phyloP scores from a whole-genome alignment of 164 flowering plant genomes.

The Pachysandra terminalis region DNA sequence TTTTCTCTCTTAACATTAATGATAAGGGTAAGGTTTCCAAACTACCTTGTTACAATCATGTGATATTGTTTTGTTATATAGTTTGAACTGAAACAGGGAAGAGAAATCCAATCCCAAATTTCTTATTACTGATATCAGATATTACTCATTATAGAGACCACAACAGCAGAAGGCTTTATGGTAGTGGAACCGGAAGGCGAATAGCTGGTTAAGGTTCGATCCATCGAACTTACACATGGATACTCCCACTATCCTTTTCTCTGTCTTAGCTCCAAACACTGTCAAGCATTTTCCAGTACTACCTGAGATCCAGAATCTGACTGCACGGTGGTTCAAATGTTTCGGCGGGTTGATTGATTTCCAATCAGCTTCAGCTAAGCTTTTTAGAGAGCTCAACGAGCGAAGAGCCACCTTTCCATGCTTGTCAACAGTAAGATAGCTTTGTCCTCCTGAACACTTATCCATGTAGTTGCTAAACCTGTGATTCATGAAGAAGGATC shows the following conservation, averaged over 20 bases:
- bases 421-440: slow-evolving; percentile 45
- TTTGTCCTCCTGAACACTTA: slow-evolving; percentile 56
- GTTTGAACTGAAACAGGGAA: no score
- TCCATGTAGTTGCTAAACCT: slow-evolving; percentile 74
- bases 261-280: slow-evolving; percentile 30
- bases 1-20: no score
- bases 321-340: slow-evolving; percentile 36
- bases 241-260: slow-evolving; percentile 40
- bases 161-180: slow-evolving; percentile 60
- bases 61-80: no score
- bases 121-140: no score
- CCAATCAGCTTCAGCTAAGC: slow-evolving; percentile 58
- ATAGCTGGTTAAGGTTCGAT: slow-evolving; percentile 52
- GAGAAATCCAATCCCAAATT: no score
- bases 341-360: slow-evolving; percentile 54
- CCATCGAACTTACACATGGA: slow-evolving; percentile 58
- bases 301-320: slow-evolving; percentile 44
- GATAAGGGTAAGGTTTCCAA: no score
- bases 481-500: slow-evolving; percentile 4
- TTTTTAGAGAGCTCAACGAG: slow-evolving; percentile 36
- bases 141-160: slow-evolving; percentile 33
- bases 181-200: slow-evolving; percentile 64
- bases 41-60: no score
- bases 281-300: slow-evolving; percentile 59
- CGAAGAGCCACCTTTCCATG: slow-evolving; percentile 46